These are phyloP conservation scores for Ampelomyces quisqualis DNA, from an alignment of 2,329 filamentous ascomycete genomes.

Conservation along the genomic window DNA sequence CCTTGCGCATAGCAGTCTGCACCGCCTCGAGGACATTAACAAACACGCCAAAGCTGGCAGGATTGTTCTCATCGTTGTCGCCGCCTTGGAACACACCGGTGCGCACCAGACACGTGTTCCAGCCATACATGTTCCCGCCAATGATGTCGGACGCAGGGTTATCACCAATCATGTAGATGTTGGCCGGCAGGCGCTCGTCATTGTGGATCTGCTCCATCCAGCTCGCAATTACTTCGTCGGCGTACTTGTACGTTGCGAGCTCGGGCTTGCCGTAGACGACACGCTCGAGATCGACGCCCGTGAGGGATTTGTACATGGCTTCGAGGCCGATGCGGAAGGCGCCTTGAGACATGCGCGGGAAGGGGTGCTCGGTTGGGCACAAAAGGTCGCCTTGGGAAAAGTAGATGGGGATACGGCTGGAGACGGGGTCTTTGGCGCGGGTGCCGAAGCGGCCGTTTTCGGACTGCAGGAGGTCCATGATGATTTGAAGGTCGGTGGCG, in stretches of 20 bases:
- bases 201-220: constrained; percentile 78
- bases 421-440: constrained; percentile 64
- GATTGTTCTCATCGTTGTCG: constrained; percentile 74
- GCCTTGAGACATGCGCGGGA: constrained; percentile 70
- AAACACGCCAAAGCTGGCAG: constrained; percentile 76
- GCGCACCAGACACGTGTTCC: constrained; percentile 77
- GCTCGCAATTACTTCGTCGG: constrained; percentile 68
- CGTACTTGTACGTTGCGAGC: constrained; percentile 74
- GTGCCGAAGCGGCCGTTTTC: constrained; percentile 68
- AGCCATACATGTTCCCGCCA: constrained; percentile 77
- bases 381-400: constrained; percentile 66
- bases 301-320: constrained; percentile 71
- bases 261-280: constrained; percentile 76
- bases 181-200: constrained; percentile 66
- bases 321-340: constrained; percentile 74
- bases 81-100: constrained; percentile 78
- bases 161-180: constrained; percentile 76
- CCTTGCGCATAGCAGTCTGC: constrained; percentile 64
- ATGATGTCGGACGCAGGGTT: constrained; percentile 74
- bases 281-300: constrained; percentile 70
- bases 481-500: constrained; percentile 73
- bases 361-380: constrained; percentile 61
- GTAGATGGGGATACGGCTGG: constrained; percentile 71
- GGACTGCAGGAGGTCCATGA: constrained; percentile 69
- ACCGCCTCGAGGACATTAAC: constrained; percentile 71